Evolutionary conservation across 2,329 filamentous ascomycete genomes (phyloP).

Genomic region (Bipolaris gigantea): DNA sequence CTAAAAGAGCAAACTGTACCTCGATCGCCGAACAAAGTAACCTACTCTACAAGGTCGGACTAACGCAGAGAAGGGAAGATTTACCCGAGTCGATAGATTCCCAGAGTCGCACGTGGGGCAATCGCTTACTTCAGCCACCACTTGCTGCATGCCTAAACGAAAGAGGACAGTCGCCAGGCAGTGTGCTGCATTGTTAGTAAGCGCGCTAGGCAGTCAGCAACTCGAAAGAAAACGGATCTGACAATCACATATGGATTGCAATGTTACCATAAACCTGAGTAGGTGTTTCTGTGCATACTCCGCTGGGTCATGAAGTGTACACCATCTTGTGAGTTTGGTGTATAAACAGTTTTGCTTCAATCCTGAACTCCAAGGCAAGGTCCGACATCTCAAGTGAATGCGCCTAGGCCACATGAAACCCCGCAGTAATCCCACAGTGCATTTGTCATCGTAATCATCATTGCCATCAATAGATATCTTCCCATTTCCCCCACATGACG

Average conservation of each 20-base stretch:
- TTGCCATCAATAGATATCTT: slow-evolving; percentile 27
- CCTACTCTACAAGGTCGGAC: background rate
- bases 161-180: background rate
- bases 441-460: background rate
- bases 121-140: background rate
- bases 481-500: slow-evolving; percentile 42
- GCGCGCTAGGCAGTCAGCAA: background rate
- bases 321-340: background rate
- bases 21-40: background rate
- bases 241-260: background rate
- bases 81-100: background rate
- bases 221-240: background rate
- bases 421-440: background rate
- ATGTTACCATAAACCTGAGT: background rate
- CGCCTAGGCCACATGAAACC: too few relatives aligned
- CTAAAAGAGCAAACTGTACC: background rate
- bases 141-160: background rate
- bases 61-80: background rate
- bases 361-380: background rate
- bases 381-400: too few relatives aligned
- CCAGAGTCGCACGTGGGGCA: background rate
- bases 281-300: background rate
- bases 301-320: too few relatives aligned
- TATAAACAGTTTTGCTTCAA: background rate
- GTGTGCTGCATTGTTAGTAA: background rate